Base-by-base conservation (phyloP, 2,329 filamentous ascomycete genomes). In the Fusarium sororula region DNA sequence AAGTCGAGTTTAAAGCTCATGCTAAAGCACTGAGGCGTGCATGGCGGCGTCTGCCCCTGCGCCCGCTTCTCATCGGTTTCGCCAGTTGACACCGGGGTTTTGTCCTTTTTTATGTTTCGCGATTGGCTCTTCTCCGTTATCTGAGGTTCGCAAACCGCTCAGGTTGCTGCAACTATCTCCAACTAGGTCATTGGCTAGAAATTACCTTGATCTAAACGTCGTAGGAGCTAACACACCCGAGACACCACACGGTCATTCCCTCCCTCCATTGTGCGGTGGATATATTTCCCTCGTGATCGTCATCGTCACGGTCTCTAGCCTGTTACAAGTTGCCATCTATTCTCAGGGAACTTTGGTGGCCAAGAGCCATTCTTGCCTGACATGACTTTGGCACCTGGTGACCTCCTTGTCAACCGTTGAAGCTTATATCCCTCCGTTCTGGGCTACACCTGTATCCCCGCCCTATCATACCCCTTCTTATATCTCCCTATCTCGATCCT, bases 391-490 rank as follows among this genome's bases (percentile, higher is more conserved):
- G 57, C 63, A 67, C 50, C 76, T 37, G 68, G 66, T 78, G 70
- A 77, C 74, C 73, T 63, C 24, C 54, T 62, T 70, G 67, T 60
- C 70, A 67, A 62, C 61, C 56, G 68, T 63, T 45, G 35, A 77
- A 70, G 68, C 62, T 76, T 78, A 77, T 77, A 73, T 73, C 39
- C 66, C 66, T 65, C 64, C 63, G 48, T n/a, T 56, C 48, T n/a
- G 63, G 57, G 53, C 68, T 54, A 30, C 35, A 45, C 39, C 48
- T 66, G 51, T 56, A 53, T 57, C 50, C 57, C 42, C 50, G n/a
- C 37, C 65, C 70, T 71, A 71, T 73, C 66, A 64, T 44, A 56
- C 41, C 41, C 45, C 48, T 57, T 59, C 55, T 42, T 64, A 50
- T 56, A 51, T 56, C 39, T 63, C 53, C 57, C 47, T 54, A 66